Evolutionary conservation across 208 protist genomes (phyloP).

Genomic region (Wallacemonas sp.): DNA sequence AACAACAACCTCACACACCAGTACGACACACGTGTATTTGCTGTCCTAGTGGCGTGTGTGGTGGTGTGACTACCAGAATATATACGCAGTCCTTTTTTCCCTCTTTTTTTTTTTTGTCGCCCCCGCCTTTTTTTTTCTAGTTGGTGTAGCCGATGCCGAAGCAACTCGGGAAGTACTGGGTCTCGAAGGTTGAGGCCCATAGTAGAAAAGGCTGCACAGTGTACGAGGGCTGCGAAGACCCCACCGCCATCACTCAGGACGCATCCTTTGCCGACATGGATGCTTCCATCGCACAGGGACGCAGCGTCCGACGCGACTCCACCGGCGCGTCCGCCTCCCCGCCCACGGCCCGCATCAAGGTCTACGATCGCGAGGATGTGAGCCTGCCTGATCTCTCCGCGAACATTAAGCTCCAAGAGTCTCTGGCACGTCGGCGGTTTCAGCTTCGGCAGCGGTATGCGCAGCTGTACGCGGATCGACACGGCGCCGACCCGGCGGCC

Average conservation of each 20-base stretch:
- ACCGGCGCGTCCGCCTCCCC: background rate
- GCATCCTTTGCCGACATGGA: background rate
- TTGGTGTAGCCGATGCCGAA: constrained; percentile 1
- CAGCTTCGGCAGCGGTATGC: constrained; percentile 15
- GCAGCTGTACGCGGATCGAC: background rate
- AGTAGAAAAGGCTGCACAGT: constrained; percentile 11
- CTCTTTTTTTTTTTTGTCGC: constrained; percentile 5
- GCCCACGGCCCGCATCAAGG: constrained; percentile 3
- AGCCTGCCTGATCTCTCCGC: background rate
- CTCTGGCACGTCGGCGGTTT: background rate
- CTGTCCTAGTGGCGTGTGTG: too few species aligned
- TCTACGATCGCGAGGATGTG: background rate
- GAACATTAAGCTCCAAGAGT: constrained; percentile 16
- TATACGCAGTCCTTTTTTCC: too few species aligned
- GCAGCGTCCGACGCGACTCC: background rate
- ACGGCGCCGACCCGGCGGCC: constrained; percentile 4
- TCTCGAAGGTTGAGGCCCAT: constrained; percentile 18
- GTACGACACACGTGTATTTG: too few species aligned
- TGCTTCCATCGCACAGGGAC: background rate
- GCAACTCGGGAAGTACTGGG: constrained; percentile 25
- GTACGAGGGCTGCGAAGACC: constrained; percentile 28
- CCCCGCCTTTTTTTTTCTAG: constrained; percentile 14
- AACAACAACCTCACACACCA: too few species aligned
- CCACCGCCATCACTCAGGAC: constrained; percentile 2
- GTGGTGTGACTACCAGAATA: too few species aligned